A percentile compares a stretch with the other conserved stretches of the same genome.
These are phyloP conservation scores for Linnemannia exigua DNA, from an alignment of 192 early-diverging fungal genomes.

Conservation along the genomic window DNA sequence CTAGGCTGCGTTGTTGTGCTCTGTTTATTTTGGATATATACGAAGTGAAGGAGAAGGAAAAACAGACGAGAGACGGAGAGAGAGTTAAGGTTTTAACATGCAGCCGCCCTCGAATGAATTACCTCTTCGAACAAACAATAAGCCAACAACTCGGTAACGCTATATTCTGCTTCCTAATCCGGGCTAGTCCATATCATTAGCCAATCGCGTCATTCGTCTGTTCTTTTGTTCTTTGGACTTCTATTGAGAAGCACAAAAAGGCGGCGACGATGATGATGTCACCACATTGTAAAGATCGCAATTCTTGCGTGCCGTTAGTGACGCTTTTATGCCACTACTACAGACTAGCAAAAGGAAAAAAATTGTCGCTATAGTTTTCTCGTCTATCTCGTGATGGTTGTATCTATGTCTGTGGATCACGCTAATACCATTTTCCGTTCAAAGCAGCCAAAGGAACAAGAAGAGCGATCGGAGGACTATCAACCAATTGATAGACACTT, in stretches of 20 bases:
- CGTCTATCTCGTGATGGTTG: too few relatives aligned
- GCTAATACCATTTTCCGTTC: too few relatives aligned
- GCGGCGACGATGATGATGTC: background rate
- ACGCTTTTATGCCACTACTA: background rate
- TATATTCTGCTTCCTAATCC: conserved; percentile 12
- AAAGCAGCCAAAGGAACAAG: too few relatives aligned
- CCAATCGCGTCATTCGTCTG: conserved; percentile 9
- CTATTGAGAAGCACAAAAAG: background rate
- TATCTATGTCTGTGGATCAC: too few relatives aligned
- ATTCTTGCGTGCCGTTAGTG: background rate
- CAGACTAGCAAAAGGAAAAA: background rate
- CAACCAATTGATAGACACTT: too few relatives aligned
- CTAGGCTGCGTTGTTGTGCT: background rate
- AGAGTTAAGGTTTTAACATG: conserved; percentile 21
- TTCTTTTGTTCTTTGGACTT: background rate
- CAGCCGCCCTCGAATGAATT: conserved; percentile 25
- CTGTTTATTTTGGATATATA: background rate
- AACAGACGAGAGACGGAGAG: background rate
- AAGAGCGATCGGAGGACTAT: too few relatives aligned
- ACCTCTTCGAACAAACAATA: conserved; percentile 31
- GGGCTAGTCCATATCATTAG: background rate
- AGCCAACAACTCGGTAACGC: conserved; percentile 45
- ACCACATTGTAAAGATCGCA: background rate
- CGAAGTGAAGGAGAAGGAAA: background rate
- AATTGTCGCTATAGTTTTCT: background rate